Percentiles rank a stretch among this genome's conserved stretches.
Conservation (phyloP, 2,329 filamentous ascomycete species). For the Alternaria triticina region DNA sequence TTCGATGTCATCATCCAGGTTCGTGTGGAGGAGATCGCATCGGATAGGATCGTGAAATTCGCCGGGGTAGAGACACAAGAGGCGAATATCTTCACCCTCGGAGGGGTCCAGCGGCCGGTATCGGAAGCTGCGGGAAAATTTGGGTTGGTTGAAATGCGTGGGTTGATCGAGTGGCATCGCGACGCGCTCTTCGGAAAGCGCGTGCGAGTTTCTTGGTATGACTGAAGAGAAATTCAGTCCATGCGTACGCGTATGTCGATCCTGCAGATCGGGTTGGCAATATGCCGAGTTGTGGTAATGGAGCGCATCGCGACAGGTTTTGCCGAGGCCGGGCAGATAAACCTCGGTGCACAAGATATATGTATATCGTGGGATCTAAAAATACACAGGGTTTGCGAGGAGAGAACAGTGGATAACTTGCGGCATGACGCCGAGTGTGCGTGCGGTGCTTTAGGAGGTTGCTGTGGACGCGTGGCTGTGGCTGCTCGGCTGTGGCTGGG, state of each 20-base stretch:
- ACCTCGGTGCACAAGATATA: not conserved
- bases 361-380: conserved; percentile 5
- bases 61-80: conserved; percentile 12
- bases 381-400: conserved; percentile 1
- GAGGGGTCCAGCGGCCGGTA: conserved; percentile 10
- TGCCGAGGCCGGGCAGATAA: not conserved
- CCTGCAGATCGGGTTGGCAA: conserved; percentile 11
- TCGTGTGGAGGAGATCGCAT: conserved; percentile 12
- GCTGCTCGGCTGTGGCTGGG: conserved; percentile 12
- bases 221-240: conserved; percentile 12
- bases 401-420: not conserved
- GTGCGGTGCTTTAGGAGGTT: not conserved
- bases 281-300: conserved; percentile 4
- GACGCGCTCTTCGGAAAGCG: conserved; percentile 11
- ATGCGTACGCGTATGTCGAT: conserved; percentile 8
- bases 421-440: not conserved
- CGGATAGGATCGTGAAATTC: conserved; percentile 10
- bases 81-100: conserved; percentile 10
- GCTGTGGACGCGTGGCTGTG: conserved; percentile 15
- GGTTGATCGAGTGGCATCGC: conserved; percentile 5
- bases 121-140: not conserved
- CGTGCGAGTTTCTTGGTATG: conserved; percentile 11
- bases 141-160: not conserved
- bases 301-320: conserved; percentile 5
- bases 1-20: conserved; percentile 10